A percentile compares a stretch with the other conserved stretches of the same genome.
phyloP scores from a whole-genome alignment of 1,284 basidiomycete species.

The Naganishia liquefaciens region DNA sequence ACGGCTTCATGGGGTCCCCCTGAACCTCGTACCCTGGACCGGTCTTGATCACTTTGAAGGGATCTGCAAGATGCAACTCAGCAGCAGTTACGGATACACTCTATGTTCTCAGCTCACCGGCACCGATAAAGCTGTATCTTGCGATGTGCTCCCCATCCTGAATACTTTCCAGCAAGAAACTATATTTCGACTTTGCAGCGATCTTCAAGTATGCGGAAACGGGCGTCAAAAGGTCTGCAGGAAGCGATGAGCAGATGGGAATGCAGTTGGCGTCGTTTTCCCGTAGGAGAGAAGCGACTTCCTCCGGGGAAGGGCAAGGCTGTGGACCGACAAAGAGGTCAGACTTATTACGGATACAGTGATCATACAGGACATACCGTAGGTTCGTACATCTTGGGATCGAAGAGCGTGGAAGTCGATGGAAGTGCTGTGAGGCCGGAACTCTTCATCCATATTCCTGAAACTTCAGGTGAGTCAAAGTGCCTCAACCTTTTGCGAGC shows the following conservation, averaged over 20 bases:
- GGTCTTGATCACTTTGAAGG: conserved; percentile 85
- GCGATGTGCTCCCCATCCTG: conserved; percentile 86
- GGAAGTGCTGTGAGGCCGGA: background rate
- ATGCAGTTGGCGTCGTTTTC: conserved; percentile 74
- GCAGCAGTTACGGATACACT: conserved; percentile 18
- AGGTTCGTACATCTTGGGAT: conserved; percentile 16
- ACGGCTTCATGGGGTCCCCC: conserved; percentile 81
- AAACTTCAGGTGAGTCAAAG: background rate
- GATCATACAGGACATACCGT: background rate
- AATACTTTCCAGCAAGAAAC: conserved; percentile 90
- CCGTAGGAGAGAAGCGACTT: conserved; percentile 42
- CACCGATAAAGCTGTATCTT: conserved; percentile 93
- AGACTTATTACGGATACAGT: background rate
- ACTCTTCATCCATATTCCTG: background rate
- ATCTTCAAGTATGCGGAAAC: conserved; percentile 95
- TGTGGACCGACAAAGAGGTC: background rate
- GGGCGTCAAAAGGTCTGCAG: conserved; percentile 94
- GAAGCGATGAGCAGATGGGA: conserved; percentile 87
- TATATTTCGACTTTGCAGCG: conserved; percentile 86
- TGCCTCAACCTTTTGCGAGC: background rate
- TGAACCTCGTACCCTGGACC: conserved; percentile 78
- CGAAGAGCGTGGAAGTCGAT: background rate
- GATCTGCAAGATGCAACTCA: conserved; percentile 58
- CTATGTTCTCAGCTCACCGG: conserved; percentile 63
- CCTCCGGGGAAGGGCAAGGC: conserved; percentile 40